Evolutionary conservation across 106 monocot genomes (phyloP), one percentile per base, ranked within the genome.

Genomic region (Allium sativum): DNA sequence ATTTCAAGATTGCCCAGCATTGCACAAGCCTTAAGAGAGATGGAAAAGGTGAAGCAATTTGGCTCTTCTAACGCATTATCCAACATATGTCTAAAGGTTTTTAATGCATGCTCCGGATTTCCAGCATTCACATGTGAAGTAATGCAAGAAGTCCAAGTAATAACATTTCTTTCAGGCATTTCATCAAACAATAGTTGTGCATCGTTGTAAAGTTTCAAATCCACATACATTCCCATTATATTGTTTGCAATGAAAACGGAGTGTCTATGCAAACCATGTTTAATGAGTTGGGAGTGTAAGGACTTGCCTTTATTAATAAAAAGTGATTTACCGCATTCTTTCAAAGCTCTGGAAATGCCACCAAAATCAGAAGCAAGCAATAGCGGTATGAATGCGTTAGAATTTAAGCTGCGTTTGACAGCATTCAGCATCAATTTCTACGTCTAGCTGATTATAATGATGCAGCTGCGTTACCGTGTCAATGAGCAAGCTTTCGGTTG

Each of bases 131-230:
- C 68, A 19, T 74, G 68, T 15, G 58, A 47, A 4, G 88, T 77
- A 48, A 93, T 93, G n/a, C 62, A 46, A n/a, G 82, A 19, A 13
- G 88, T 88, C 93, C 93, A 88, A 46, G 88, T 78, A 11, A 68
- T 77, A 17, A 85, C 79, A 61, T 85, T 88, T 55, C 56, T 77
- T 2, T 75, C 44, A 7, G 88, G 77, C 85, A 88, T 93, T 78
- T 80, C 85, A 46, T 71, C 88, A 62, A 93, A 88, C 74, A 82
- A 0, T 0, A 40, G 59, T 8, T 65, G 65, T 2, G 93, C 93
- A 55, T 78, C 65, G 14, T 17, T 59, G 10, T 48, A 22, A 18
- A 61, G 65, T 0, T 69, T 67, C 45, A 80, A 58, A 21, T 73
- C 73, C 7, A 10, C 12, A 18, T 85, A 88, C 75, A 93, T 70